Evolutionary conservation across 805 yeast species (phyloP).

Genomic region (Jamesozyma lodderae): DNA sequence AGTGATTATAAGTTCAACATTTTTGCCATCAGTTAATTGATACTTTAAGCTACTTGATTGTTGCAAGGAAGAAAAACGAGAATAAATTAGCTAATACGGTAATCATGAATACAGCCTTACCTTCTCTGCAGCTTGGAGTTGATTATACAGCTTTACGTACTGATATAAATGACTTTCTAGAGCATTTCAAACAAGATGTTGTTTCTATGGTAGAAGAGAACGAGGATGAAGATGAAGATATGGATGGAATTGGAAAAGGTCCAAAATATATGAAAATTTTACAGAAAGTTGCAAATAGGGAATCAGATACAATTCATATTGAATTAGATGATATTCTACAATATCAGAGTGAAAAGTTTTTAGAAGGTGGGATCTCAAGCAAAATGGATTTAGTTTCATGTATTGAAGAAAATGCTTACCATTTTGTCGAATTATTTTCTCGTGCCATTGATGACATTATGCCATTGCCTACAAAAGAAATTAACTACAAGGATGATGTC

Average conservation of each 20-base stretch:
- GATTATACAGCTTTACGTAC: slow-evolving; percentile 61
- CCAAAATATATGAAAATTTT: slow-evolving; percentile 70
- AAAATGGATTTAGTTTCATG: slow-evolving; percentile 24
- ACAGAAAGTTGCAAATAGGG: slow-evolving; percentile 80
- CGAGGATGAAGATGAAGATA: slow-evolving; percentile 25
- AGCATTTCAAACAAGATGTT: slow-evolving; percentile 46
- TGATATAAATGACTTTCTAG: slow-evolving; percentile 54
- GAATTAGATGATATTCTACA: slow-evolving; percentile 78
- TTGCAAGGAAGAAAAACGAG: no score
- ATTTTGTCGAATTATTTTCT: slow-evolving; percentile 71
- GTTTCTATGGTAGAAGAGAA: slow-evolving; percentile 14
- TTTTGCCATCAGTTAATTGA: no score
- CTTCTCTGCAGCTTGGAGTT: slow-evolving; percentile 59
- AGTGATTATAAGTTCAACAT: no score
- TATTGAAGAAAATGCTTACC: slow-evolving; percentile 64
- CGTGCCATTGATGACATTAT: slow-evolving; percentile 66
- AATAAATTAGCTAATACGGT: no score
- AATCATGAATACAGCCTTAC: slow-evolving; percentile 35
- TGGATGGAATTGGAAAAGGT: slow-evolving; percentile 32
- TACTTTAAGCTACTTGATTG: no score
- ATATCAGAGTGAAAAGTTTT: slow-evolving; percentile 46
- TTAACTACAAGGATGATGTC: slow-evolving; percentile 78
- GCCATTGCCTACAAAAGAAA: slow-evolving; percentile 76
- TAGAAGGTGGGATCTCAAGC: slow-evolving; percentile 11
- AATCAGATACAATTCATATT: slow-evolving; percentile 53